phyloP scores from a whole-genome alignment of 257 asterid genomes.

The Fraxinus anomala region DNA sequence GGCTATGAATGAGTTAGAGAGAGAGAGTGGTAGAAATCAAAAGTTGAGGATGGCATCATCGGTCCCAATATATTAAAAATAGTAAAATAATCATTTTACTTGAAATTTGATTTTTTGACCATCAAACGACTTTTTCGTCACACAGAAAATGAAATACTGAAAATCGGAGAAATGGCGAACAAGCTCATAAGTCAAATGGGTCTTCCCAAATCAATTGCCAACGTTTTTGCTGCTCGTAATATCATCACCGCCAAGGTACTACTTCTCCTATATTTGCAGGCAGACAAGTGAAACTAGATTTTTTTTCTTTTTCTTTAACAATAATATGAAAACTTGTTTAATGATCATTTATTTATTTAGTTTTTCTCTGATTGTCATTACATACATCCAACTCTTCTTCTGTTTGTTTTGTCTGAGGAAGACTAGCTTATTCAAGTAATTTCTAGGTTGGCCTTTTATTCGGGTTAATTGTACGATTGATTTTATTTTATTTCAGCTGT shows the following conservation, averaged over 20 bases:
- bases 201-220: constrained; percentile 60
- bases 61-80: too few relatives aligned
- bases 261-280: neutral
- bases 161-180: constrained; percentile 62
- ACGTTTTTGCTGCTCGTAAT: constrained; percentile 74
- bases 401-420: neutral
- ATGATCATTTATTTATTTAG: neutral
- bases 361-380: neutral
- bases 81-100: too few relatives aligned
- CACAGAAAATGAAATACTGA: neutral
- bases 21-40: too few relatives aligned
- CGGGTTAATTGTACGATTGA: neutral
- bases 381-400: neutral
- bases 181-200: constrained; percentile 74
- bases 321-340: neutral
- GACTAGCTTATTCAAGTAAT: neutral
- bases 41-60: too few relatives aligned
- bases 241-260: constrained; percentile 75
- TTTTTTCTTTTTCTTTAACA: neutral
- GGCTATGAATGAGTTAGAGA: too few relatives aligned
- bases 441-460: neutral
- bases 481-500: neutral
- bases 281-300: neutral
- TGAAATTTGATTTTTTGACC: too few relatives aligned
- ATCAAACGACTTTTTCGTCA: too few relatives aligned